These are phyloP conservation scores for Cordyceps farinosa DNA, from an alignment of 2,329 filamentous ascomycete genomes.

Conservation along the genomic window DNA sequence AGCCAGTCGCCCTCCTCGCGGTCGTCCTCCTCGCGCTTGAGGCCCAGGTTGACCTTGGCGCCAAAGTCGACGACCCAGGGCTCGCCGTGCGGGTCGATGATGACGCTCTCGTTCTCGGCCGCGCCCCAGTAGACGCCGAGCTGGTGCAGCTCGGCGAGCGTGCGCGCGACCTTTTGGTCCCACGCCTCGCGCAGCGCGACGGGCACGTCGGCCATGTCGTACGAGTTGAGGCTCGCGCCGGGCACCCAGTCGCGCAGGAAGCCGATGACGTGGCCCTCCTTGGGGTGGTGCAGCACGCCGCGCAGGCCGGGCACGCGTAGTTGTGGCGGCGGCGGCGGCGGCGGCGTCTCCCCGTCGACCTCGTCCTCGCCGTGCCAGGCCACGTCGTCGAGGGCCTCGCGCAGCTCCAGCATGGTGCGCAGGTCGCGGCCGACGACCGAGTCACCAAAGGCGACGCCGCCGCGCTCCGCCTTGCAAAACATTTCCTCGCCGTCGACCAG, in stretches of 20 bases:
- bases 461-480: constrained; percentile 17
- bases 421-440: constrained; percentile 15
- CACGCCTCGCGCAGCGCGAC: neutral
- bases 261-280: constrained; percentile 13
- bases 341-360: neutral
- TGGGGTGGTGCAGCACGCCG: constrained; percentile 12
- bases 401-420: constrained; percentile 4
- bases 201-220: neutral
- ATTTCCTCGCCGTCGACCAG: constrained; percentile 10
- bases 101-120: constrained; percentile 1
- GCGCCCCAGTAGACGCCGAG: constrained; percentile 9
- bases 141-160: constrained; percentile 1
- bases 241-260: constrained; percentile 17
- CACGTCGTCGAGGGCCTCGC: neutral
- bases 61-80: constrained; percentile 14
- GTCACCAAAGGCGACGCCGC: constrained; percentile 15
- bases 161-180: neutral
- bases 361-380: neutral
- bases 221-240: constrained; percentile 1
- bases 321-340: neutral
- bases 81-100: constrained; percentile 8
- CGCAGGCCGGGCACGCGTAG: constrained; percentile 5
- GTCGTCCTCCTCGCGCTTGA: neutral
- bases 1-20: constrained; percentile 9
- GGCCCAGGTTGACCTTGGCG: constrained; percentile 1